Conservation (phyloP, 1,284 basidiomycete genomes). For the Irpex lacteus region DNA sequence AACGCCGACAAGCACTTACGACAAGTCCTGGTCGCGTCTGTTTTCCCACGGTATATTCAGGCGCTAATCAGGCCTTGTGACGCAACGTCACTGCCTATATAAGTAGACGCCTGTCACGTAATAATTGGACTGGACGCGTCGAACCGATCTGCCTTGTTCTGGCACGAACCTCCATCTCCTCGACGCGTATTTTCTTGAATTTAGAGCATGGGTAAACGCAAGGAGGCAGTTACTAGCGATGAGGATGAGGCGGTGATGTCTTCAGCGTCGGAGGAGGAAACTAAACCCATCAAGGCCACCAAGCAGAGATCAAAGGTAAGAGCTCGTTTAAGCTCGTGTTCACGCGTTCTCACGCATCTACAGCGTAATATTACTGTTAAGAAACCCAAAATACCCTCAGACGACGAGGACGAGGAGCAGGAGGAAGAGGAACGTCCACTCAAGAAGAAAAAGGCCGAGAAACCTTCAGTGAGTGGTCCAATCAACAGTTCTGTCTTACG, state of each 20-base stretch:
- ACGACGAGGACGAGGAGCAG: conserved; percentile 12
- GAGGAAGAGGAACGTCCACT: conserved; percentile 4
- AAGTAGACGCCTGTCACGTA: not conserved
- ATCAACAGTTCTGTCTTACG: not conserved
- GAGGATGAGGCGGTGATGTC: conserved; percentile 23
- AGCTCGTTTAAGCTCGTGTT: not conserved
- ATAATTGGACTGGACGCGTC: not conserved
- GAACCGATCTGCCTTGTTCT: not conserved
- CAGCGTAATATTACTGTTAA: not conserved
- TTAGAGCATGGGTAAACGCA: conserved; percentile 37
- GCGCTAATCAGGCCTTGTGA: not conserved
- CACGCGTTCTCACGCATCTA: not conserved
- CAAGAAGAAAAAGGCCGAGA: conserved; percentile 14
- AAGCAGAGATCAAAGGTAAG: not conserved
- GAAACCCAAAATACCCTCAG: conserved; percentile 11
- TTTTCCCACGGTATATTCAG: not conserved
- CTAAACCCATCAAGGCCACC: not conserved
- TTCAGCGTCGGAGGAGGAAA: conserved; percentile 6
- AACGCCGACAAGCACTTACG: conserved; percentile 1
- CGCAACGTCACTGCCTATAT: not conserved
- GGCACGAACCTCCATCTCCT: not conserved
- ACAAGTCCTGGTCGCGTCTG: conserved; percentile 1
- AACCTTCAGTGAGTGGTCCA: not conserved
- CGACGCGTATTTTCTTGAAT: not conserved
- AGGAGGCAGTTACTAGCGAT: conserved; percentile 25